Evolutionary conservation across 495 filamentous ascomycete species (phyloP), one percentile per base, ranked within the genome.

Genomic region (Penicillium crystallinum): DNA sequence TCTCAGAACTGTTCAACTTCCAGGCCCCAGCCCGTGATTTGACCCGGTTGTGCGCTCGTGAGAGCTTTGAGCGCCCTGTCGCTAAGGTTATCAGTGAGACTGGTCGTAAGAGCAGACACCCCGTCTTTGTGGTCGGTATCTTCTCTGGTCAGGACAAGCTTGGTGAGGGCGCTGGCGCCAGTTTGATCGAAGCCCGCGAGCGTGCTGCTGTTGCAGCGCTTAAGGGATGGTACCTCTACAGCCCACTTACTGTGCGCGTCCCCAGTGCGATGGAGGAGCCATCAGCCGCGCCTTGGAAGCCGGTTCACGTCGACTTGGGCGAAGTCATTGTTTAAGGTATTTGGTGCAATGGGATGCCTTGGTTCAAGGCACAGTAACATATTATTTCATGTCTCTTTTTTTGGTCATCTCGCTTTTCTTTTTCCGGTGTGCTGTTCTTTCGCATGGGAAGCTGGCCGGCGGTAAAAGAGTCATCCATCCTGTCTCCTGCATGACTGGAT

Each of bases 171-270:
- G 73, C 82, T 51, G 93, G 86, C 31, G 68, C 81, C 43, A 88
- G 78, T 70, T 73, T 97, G 51, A 70, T 88, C 49, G 82, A 89
- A 67, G 92, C 88, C 47, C 82, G 88, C 56, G 76, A 77, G 38
- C 77, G 88, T 62, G 93, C 93, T 12, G 80, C 90, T 35, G 87
- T 92, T 40, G 81, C 86, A 45, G 83, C 92, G 15, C 73, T 98
- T 58, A 95, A 95, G 76, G 77, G 81, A 15, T 98, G 95, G 95
- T 98, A 97, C 70, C 75, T 97, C 50, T 98, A 98, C 70, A 88
- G 82, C 66, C 93, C 93, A 10, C 52, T 81, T 38, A 71, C 82
- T 45, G 81, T 83, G 12, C 77, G 79, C 34, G 76, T 96, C 41
- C 93, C 93, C 22, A 95, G 88, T 68, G 84, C 90, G 39, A 88